These are phyloP conservation scores for Pseudozyma thailandica DNA, from an alignment of 1,284 basidiomycete genomes.

Conservation along the genomic window DNA sequence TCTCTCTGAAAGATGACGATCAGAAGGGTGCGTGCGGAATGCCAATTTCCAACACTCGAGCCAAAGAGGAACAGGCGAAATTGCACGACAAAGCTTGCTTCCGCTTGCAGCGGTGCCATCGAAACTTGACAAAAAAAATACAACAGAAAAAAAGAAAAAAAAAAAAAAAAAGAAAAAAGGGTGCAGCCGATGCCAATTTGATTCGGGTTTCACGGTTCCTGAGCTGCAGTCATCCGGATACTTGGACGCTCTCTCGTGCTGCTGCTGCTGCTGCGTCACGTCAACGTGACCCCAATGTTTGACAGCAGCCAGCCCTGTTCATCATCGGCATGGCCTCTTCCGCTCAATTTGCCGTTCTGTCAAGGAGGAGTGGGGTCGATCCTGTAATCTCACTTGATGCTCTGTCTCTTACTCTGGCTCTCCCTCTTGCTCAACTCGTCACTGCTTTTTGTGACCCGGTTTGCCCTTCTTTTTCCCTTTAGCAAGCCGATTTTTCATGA, in stretches of 20 bases:
- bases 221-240: constrained; percentile 2
- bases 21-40: constrained; percentile 3
- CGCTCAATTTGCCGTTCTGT: background rate
- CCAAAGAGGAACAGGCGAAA: background rate
- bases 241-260: background rate
- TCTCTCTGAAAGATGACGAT: background rate
- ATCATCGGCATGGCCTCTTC: background rate
- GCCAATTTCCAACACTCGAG: constrained; percentile 1
- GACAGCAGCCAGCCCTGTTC: background rate
- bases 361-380: background rate
- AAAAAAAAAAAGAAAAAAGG: too few species aligned
- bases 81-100: background rate
- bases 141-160: too few species aligned
- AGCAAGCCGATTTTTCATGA: too few species aligned
- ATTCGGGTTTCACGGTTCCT: constrained; percentile 31
- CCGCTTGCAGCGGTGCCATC: background rate
- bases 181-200: constrained; percentile 1
- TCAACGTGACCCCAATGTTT: background rate
- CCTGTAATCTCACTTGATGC: background rate
- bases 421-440: too few species aligned
- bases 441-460: too few species aligned
- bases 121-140: constrained; percentile 3
- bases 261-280: background rate
- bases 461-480: too few species aligned
- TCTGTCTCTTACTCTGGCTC: too few species aligned